Evolutionary conservation across 2,329 filamentous ascomycete genomes (phyloP), one percentile per base, ranked within the genome.

Genomic region (Ophiocordyceps camponoti-rufipedis): DNA sequence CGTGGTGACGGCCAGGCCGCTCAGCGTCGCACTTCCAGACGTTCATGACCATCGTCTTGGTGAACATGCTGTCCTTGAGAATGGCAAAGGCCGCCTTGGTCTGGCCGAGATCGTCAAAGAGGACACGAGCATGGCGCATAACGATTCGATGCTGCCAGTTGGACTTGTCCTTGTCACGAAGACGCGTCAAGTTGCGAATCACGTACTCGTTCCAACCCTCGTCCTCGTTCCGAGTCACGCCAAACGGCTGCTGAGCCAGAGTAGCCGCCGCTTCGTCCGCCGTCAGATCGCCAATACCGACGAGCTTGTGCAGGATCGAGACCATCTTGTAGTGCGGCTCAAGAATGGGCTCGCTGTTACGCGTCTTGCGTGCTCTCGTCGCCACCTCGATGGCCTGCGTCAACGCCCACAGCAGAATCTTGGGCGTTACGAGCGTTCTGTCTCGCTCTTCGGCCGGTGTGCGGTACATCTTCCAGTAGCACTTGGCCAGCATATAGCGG

Each of bases 121-220:
- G 54, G 18, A 79, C 72, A 32, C 63, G 65, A 2, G 75, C 70
- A 54, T 85, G 80, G 23, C 87, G 78, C 56, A 82, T 80, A 45
- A 86, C 85, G 64, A 95, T 87, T 18, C 88, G 82, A 59, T 95
- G 88, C 56, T 95, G 88, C 88, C 88, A 95, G 54, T 91, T 89
- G 1, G 85, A 83, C 66, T 94, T 93, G 62, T 95, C 88, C 49
- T 86, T 86, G 43, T 78, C 74, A 12, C 70, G 69, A 10, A 78
- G 57, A 45, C 67, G 67, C 8, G 62, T 62, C 39, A 78, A 55
- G 42, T 65, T 72, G 43, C 65, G 64, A 38, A 75, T 69, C 6
- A 77, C 62, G 44, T 71, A 75, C 32, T 65, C 63, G 42, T 75
- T 69, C 74, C 74, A 70, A 62, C 76, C 74, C 53, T 85, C 84